Evolutionary conservation across 2,329 filamentous ascomycete genomes (phyloP), one percentile per base, ranked within the genome.

Genomic region (Venturia asperata): DNA sequence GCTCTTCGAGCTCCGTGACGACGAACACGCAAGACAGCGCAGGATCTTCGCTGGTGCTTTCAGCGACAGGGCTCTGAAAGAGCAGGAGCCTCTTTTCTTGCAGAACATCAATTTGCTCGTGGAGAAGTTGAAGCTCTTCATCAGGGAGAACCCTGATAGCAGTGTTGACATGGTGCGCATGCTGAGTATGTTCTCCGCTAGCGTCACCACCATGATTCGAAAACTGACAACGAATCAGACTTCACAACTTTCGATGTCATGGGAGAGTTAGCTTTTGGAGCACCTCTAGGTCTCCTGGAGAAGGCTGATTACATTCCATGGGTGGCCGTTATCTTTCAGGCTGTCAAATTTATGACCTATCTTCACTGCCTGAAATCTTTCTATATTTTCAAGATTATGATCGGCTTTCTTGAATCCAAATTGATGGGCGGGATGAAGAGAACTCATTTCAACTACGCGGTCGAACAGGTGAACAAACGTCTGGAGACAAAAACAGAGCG

Each of bases 381-480:
- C 49, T 30, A 19, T 24, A 11, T 55, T 9, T 34, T 55, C 24
- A 55, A 19, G 10, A 19, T 19, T 19, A 34, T 55, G 24, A 55
- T 55, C 49, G 49, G 34, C 17, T 55, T 55, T 13, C 30, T 55
- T 10, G 49, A 24, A 34, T 13, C 49, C 15, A 55, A 55, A 17
- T 24, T 24, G 17, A 15, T 55, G 24, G 49, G 49, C 5, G 17
- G 17, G 24, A 55, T 34, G 17, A 27, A 34, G 11, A 41, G 27
- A 24, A 5, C 37, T 37, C 58, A 61, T 21, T 41, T 41, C 37
- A 41, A 37, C 58, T 74, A 19, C 65, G 70, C 43, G 66, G 68
- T 4, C 70, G 74, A 49, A 37, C 75, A 21, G 67, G 71, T 75
- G 15, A 66, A 71, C n/a, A n/a, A n/a, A n/a, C n/a, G n/a, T n/a